Evolutionary conservation across 73 alveolate species (phyloP).

Genomic region (Durusdinium trenchii): DNA sequence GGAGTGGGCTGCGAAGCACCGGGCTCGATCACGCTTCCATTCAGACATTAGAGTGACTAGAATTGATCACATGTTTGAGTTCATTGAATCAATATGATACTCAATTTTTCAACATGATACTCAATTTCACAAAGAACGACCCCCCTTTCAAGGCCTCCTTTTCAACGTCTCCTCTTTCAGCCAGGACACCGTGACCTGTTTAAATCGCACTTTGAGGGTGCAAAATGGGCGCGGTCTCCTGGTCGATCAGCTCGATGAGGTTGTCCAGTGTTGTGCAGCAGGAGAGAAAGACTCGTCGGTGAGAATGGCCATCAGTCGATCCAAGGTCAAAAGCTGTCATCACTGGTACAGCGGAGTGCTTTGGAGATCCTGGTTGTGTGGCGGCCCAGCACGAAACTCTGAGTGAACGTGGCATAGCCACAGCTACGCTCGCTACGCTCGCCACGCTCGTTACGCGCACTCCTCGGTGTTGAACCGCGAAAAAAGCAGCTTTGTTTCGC

Average conservation of each 20-base stretch:
- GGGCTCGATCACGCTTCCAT: too few species aligned
- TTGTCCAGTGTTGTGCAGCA: neutral
- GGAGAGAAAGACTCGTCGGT: neutral
- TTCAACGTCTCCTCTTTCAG: neutral
- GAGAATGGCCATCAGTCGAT: neutral
- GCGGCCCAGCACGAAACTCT: neutral
- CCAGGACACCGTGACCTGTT: conserved; percentile 23
- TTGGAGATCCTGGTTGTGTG: conserved; percentile 5
- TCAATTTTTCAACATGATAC: neutral
- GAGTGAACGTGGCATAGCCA: neutral
- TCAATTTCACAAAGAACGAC: neutral
- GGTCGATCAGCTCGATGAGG: neutral
- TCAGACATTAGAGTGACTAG: too few species aligned
- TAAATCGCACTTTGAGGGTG: neutral
- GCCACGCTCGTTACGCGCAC: too few species aligned
- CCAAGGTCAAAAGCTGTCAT: conserved; percentile 19
- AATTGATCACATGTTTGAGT: too few species aligned
- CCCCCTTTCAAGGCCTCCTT: neutral
- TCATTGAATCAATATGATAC: neutral
- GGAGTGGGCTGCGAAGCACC: too few species aligned
- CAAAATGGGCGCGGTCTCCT: conserved; percentile 16
- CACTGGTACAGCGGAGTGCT: neutral
- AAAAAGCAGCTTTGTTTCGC: neutral
- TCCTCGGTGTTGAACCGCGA: neutral
- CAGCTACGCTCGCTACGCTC: neutral